Conservation (phyloP, 805 yeast genomes). For the Candida boidinii region DNA sequence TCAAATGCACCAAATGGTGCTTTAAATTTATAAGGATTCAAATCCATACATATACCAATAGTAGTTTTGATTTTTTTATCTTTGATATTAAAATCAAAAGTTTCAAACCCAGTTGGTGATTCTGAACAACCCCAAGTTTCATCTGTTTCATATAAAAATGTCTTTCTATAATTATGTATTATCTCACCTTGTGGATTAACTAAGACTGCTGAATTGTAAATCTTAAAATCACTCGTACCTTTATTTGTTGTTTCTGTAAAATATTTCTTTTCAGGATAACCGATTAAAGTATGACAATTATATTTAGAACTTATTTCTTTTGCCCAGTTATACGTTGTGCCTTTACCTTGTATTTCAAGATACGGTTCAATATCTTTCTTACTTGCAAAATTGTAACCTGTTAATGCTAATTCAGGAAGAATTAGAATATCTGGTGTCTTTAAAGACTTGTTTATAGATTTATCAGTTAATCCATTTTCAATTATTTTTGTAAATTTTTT, state of each 20-base stretch:
- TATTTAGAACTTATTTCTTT: constrained; percentile 36
- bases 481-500: constrained; percentile 35
- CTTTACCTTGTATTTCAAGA: constrained; percentile 34
- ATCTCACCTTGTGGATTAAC: constrained; percentile 50
- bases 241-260: constrained; percentile 2
- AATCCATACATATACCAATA: constrained; percentile 91
- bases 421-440: constrained; percentile 55
- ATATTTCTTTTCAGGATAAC: constrained; percentile 61
- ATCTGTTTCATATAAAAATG: constrained; percentile 72
- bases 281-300: constrained; percentile 63
- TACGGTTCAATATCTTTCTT: constrained; percentile 44
- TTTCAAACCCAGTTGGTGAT: constrained; percentile 51
- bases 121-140: constrained; percentile 73
- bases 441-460: constrained; percentile 33
- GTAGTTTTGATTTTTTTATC: constrained; percentile 30
- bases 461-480: constrained; percentile 16
- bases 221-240: constrained; percentile 10
- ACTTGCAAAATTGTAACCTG: constrained; percentile 67
- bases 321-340: constrained; percentile 49
- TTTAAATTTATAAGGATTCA: constrained; percentile 76
- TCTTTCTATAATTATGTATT: constrained; percentile 63
- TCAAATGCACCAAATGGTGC: constrained; percentile 75
- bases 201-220: constrained; percentile 68
- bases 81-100: constrained; percentile 33
- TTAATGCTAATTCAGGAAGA: constrained; percentile 76